These are phyloP conservation scores for Spinacia oleracea DNA, from an alignment of 179 eudicot species.

Conservation along the genomic window DNA sequence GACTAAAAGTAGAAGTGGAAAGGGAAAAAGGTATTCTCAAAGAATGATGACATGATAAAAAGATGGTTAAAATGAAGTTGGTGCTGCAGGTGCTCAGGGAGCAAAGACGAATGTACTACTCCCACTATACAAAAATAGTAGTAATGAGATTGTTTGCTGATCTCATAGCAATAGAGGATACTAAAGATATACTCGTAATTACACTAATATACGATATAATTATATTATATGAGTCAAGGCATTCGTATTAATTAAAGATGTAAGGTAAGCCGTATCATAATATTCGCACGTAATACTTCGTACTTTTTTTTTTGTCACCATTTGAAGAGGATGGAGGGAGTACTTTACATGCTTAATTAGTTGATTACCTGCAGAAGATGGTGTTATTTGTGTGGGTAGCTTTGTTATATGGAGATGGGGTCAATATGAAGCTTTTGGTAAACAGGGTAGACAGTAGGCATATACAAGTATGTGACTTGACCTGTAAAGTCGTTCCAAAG, in stretches of 20 bases:
- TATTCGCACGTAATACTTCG: no score
- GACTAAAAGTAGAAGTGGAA: conserved; percentile 10
- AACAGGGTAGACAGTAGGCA: conserved; percentile 13
- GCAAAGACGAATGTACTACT: conserved; percentile 16
- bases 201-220: no score
- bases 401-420: conserved; percentile 1
- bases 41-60: conserved; percentile 3
- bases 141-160: no score
- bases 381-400: neutral
- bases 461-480: conserved; percentile 29
- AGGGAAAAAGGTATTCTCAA: conserved; percentile 2
- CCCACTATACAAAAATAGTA: neutral
- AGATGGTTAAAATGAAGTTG: conserved; percentile 16
- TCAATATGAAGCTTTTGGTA: conserved; percentile 22
- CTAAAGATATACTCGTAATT: no score
- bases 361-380: neutral
- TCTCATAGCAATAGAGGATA: no score
- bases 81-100: conserved; percentile 12
- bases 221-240: no score
- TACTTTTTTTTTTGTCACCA: no score
- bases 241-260: no score
- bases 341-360: no score
- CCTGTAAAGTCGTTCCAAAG: conserved; percentile 24
- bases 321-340: neutral
- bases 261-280: no score